Conservation (phyloP, 495 filamentous ascomycete genomes). For the Penicillium taxi region DNA sequence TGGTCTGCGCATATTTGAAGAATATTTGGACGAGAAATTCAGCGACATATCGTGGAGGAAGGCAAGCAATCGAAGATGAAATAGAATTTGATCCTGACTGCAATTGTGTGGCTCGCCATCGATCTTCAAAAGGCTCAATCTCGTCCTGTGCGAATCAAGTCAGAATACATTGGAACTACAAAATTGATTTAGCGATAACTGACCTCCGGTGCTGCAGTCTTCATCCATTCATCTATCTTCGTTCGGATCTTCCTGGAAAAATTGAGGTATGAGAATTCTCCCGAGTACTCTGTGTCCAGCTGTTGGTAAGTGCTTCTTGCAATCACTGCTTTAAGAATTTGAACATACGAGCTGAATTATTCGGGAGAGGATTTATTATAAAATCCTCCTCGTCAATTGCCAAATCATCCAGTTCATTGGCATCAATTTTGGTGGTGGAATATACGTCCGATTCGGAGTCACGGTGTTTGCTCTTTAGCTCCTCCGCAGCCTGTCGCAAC, state of each 20-base stretch:
- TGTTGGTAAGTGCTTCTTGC: neutral
- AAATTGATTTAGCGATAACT: conserved; percentile 1
- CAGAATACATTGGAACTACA: neutral
- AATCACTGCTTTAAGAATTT: neutral
- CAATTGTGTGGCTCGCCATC: conserved; percentile 43
- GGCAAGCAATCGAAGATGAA: conserved; percentile 35
- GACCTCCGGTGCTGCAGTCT: conserved; percentile 37
- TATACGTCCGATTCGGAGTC: conserved; percentile 29
- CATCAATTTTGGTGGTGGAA: conserved; percentile 27
- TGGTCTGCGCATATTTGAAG: conserved; percentile 48
- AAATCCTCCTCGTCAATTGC: conserved; percentile 41
- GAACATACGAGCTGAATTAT: conserved; percentile 40
- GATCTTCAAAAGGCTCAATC: conserved; percentile 39
- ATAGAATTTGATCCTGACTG: conserved; percentile 37
- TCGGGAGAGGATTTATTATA: conserved; percentile 39
- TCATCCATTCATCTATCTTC: conserved; percentile 45
- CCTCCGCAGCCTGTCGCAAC: conserved; percentile 33
- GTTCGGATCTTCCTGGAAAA: conserved; percentile 44
- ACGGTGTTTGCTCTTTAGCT: conserved; percentile 31
- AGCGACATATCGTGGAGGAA: conserved; percentile 44
- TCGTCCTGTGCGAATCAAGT: conserved; percentile 25
- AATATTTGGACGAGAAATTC: conserved; percentile 45
- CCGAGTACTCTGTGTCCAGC: conserved; percentile 41
- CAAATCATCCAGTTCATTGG: conserved; percentile 36
- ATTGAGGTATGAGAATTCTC: conserved; percentile 46